Evolutionary conservation across 208 protist genomes (phyloP), one percentile per base, ranked within the genome.

Genomic region (Phytomonas serpens): DNA sequence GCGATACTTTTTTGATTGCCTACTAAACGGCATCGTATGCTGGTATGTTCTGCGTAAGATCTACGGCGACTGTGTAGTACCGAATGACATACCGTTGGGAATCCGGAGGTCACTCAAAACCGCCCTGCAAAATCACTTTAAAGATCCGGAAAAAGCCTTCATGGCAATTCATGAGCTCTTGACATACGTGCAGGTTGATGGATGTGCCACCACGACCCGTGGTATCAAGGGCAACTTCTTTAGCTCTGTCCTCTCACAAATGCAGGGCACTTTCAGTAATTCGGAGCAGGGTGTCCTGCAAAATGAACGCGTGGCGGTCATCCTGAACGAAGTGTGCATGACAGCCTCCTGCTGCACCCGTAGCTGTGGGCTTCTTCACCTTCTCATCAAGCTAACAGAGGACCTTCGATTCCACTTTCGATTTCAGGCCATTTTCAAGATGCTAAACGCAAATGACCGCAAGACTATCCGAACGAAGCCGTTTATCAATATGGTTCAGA

Each of bases 321-420:
- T 94, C 29, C 65, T 96, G 31, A 75, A 83, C 29, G 86, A 86
- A 69, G 74, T 88, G 13, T 77, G 78, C 68, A 71, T 73, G 61
- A 90, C 88, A 10, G 87, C 81, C 27, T 90, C 86, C 29, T 81
- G 85, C 32, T 94, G 92, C 74, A 93, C 87, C 19, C 85, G 87
- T 32, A 84, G 80, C 19, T 79, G 77, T 63, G 81, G 87, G 3
- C 80, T 96, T 16, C 77, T 87, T 72, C 69, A 80, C 34, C 70
- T 93, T 51, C 81, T 96, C 64, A 84, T 93, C 16, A 82, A 84
- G 69, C 61, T 94, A 65, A 96, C 92, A 33, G 88, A 93, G 64
- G 88, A 94, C 75, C 36, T 96, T 29, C 68, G 68, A 9, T 96
- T 96, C 77, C 92, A 96, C 71, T 88, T 93, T 33, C 87, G 88